These are phyloP conservation scores for Pezicula radicicola DNA, from an alignment of 2,329 filamentous ascomycete genomes.

Conservation along the genomic window DNA sequence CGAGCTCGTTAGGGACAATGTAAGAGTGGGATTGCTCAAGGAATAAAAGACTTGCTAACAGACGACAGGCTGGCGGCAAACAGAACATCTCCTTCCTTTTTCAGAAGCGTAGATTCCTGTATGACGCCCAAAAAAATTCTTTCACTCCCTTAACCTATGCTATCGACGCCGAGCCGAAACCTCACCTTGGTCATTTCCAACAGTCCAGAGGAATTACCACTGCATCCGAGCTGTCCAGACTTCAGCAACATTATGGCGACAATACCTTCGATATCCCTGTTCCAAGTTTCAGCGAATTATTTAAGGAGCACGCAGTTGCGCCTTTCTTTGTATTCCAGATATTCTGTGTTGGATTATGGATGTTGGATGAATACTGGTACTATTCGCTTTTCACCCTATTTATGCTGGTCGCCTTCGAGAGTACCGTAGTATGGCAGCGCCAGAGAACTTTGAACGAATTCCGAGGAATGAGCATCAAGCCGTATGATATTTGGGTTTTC, in stretches of 20 bases:
- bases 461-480: slow-evolving; percentile 99
- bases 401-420: slow-evolving; percentile 97
- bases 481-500: slow-evolving; percentile 91
- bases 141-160: slow-evolving; percentile 82
- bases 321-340: slow-evolving; percentile 99
- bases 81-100: slow-evolving; percentile 86
- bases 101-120: slow-evolving; percentile 96
- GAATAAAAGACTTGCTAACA: slow-evolving; percentile 14
- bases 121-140: slow-evolving; percentile 64
- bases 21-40: slow-evolving; percentile 23
- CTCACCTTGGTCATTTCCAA: slow-evolving; percentile 75
- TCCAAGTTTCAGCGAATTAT: slow-evolving; percentile 90
- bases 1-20: slow-evolving; percentile 72
- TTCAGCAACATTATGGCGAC: slow-evolving; percentile 90
- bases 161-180: slow-evolving; percentile 83
- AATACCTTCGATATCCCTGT: slow-evolving; percentile 99
- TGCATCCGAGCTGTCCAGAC: slow-evolving; percentile 70
- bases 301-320: slow-evolving; percentile 96
- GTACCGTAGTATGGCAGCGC: slow-evolving; percentile 97
- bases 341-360: slow-evolving; percentile 97
- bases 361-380: slow-evolving; percentile 99
- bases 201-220: slow-evolving; percentile 71
- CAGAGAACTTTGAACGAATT: slow-evolving; percentile 96
- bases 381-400: slow-evolving; percentile 98
- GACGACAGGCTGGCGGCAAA: slow-evolving; percentile 62